These are phyloP conservation scores for Lophiotrema nucula DNA, from an alignment of 495 filamentous ascomycete species.

Conservation along the genomic window DNA sequence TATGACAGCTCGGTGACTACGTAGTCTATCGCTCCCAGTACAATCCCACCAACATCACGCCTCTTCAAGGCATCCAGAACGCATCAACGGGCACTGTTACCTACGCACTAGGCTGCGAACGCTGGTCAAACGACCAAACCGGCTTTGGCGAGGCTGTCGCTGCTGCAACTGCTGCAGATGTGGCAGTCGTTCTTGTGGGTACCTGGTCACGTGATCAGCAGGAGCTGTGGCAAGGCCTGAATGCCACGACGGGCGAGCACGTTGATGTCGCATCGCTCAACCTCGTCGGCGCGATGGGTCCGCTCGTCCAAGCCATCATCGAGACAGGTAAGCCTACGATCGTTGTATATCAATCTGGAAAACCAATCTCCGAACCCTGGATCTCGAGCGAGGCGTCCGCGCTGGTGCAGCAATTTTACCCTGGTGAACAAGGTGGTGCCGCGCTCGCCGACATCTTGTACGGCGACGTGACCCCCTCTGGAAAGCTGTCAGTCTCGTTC, in stretches of 20 bases:
- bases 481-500: conserved; percentile 54
- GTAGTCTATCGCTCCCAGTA: conserved; percentile 61
- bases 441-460: conserved; percentile 39
- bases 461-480: conserved; percentile 35
- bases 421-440: conserved; percentile 54
- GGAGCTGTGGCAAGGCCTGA: conserved; percentile 65
- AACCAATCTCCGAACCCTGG: conserved; percentile 69
- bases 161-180: conserved; percentile 62
- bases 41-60: conserved; percentile 55
- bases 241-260: conserved; percentile 72
- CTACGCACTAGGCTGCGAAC: conserved; percentile 68
- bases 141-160: conserved; percentile 62
- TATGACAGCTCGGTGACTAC: conserved; percentile 60
- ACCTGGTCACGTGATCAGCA: conserved; percentile 72
- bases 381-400: conserved; percentile 59
- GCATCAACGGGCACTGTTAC: conserved; percentile 56
- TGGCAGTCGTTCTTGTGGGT: conserved; percentile 69
- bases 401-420: conserved; percentile 70
- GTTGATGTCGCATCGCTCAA: conserved; percentile 61
- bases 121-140: conserved; percentile 67
- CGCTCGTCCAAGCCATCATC: conserved; percentile 61
- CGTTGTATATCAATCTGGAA: conserved; percentile 67
- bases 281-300: conserved; percentile 68
- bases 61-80: conserved; percentile 63
- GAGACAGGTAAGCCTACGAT: conserved; percentile 65